phyloP scores from a whole-genome alignment of 2,329 filamentous ascomycete species.

The Neoarthrinium moseri region DNA sequence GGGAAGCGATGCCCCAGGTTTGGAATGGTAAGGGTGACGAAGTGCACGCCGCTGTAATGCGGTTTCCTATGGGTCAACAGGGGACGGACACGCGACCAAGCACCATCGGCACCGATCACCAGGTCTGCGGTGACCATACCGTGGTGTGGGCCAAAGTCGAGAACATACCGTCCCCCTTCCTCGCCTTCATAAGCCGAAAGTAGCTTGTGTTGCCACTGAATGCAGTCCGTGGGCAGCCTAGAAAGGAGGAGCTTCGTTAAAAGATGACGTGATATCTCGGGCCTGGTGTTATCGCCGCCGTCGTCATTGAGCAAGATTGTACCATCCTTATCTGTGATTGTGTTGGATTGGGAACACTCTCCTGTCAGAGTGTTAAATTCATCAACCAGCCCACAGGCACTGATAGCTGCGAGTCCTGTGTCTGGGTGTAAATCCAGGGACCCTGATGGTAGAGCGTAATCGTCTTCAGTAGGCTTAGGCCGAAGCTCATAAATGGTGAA shows the following conservation, averaged over 20 bases:
- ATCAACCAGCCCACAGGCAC: constrained; percentile 22
- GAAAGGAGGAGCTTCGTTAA: constrained; percentile 1
- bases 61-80: constrained; percentile 11
- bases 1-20: neutral
- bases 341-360: neutral
- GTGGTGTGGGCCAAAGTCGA: constrained; percentile 7
- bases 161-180: constrained; percentile 20
- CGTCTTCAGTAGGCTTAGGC: constrained; percentile 21
- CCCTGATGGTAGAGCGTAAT: constrained; percentile 31
- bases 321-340: neutral
- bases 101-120: constrained; percentile 35
- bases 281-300: neutral
- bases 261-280: constrained; percentile 3
- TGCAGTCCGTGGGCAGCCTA: neutral
- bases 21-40: neutral
- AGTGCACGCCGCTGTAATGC: neutral
- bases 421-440: constrained; percentile 43
- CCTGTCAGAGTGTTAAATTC: constrained; percentile 16
- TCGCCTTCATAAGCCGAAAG: neutral
- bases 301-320: neutral
- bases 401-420: constrained; percentile 23
- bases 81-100: constrained; percentile 32
- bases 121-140: constrained; percentile 23
- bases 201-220: constrained; percentile 6
- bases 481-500: constrained; percentile 35